A percentile compares a stretch with the other conserved stretches of the same genome.
Evolutionary conservation across 2,329 filamentous ascomycete genomes (phyloP).

Genomic region (Penicillium rolfsii): DNA sequence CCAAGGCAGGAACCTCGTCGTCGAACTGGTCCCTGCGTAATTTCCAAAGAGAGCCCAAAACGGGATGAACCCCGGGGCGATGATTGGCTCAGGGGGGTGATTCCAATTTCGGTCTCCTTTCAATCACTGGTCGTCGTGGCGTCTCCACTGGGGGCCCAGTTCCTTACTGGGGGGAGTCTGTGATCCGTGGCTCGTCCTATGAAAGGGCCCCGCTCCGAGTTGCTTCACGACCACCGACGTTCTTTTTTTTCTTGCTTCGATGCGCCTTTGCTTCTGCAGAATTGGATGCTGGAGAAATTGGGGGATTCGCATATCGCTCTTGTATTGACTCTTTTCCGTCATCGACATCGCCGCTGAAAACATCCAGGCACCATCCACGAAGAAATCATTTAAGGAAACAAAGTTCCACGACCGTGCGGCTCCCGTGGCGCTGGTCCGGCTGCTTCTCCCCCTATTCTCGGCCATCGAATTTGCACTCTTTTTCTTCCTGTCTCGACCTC

Average conservation of each 20-base stretch:
- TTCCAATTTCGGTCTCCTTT: background rate
- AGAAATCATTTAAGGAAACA: background rate
- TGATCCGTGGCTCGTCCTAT: slow-evolving; percentile 18
- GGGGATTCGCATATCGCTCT: background rate
- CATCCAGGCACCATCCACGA: background rate
- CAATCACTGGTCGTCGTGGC: background rate
- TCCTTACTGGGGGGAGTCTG: background rate
- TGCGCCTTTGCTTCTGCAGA: background rate
- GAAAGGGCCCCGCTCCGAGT: slow-evolving; percentile 4
- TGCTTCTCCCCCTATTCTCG: background rate
- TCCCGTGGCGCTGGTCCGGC: background rate
- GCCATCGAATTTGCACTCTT: no score
- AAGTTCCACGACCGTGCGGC: background rate
- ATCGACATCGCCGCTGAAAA: background rate
- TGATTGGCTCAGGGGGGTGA: background rate
- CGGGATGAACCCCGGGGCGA: background rate
- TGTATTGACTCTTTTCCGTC: no score
- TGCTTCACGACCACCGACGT: slow-evolving; percentile 13
- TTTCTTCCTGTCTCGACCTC: no score
- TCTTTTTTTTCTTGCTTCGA: background rate
- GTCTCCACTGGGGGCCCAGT: background rate
- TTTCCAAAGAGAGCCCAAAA: background rate
- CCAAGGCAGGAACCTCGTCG: background rate
- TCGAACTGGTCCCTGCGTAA: background rate
- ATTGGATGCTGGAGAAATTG: background rate